Conservation (phyloP, 1,139 yeast species). For the Taphrina wiesneri region DNA sequence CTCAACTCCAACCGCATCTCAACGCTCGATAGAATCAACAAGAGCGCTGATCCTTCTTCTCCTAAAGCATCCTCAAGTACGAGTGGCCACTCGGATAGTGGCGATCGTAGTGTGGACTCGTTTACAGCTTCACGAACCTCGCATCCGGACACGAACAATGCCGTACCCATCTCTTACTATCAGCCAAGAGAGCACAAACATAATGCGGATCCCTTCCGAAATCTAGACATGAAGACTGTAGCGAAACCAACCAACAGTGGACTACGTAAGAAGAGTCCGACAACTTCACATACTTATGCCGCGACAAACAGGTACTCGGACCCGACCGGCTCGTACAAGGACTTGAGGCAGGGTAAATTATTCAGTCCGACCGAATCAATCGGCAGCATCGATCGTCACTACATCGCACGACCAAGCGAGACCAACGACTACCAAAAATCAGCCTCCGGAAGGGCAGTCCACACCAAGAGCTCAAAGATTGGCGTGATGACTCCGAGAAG, state of each 20-base stretch:
- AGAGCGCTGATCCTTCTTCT: neutral
- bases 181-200: neutral
- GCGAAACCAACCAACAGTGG: neutral
- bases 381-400: neutral
- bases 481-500: neutral
- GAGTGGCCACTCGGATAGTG: neutral
- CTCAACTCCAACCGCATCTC: neutral
- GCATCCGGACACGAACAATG: neutral
- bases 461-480: neutral
- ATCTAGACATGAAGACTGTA: conserved; percentile 12
- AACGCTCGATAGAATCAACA: conserved; percentile 13
- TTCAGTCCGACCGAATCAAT: neutral
- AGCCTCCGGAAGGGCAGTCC: neutral
- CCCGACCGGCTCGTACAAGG: neutral
- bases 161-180: conserved; percentile 16
- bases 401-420: neutral
- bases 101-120: neutral
- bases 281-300: neutral
- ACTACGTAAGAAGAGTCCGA: neutral
- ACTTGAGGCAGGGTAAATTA: neutral
- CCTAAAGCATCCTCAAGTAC: neutral
- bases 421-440: neutral
- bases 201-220: conserved; percentile 8
- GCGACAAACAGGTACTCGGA: neutral
- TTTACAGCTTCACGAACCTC: neutral